Conservation (phyloP, 2,329 filamentous ascomycete species). For the Pseudodiploospora longispora region DNA sequence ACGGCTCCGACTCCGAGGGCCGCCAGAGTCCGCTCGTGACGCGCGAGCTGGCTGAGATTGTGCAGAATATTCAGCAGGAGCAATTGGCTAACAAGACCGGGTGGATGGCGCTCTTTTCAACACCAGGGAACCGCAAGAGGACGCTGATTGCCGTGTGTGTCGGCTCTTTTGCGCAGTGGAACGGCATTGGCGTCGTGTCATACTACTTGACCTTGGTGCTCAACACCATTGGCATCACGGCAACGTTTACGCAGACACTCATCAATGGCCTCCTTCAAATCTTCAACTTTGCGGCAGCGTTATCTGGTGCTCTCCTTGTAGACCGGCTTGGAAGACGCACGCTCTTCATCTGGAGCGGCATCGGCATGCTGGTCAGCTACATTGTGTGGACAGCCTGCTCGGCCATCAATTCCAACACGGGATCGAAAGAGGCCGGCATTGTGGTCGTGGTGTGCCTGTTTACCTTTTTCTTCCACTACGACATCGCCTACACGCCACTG, state of each 20-base stretch:
- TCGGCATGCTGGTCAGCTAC: constrained; percentile 29
- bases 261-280: constrained; percentile 35
- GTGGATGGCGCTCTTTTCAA: constrained; percentile 14
- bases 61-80: constrained; percentile 24
- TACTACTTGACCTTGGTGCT: constrained; percentile 33
- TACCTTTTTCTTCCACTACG: constrained; percentile 37
- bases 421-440: constrained; percentile 27
- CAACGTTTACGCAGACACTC: constrained; percentile 28
- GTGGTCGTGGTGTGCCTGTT: constrained; percentile 41
- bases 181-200: constrained; percentile 23
- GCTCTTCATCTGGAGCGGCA: constrained; percentile 28
- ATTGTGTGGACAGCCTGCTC: constrained; percentile 31
- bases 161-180: constrained; percentile 23
- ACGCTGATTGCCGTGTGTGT: constrained; percentile 15
- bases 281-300: constrained; percentile 29
- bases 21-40: constrained; percentile 26
- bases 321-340: constrained; percentile 34
- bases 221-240: constrained; percentile 29
- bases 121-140: constrained; percentile 30
- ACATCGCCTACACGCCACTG: constrained; percentile 39
- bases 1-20: constrained; percentile 13
- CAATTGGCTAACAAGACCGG: constrained; percentile 24
- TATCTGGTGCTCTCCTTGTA: constrained; percentile 28
- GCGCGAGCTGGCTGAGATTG: constrained; percentile 31
- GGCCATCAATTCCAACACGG: constrained; percentile 20